Evolutionary conservation across 2,329 filamentous ascomycete genomes (phyloP), one percentile per base, ranked within the genome.

Genomic region (Phialophora chinensis): DNA sequence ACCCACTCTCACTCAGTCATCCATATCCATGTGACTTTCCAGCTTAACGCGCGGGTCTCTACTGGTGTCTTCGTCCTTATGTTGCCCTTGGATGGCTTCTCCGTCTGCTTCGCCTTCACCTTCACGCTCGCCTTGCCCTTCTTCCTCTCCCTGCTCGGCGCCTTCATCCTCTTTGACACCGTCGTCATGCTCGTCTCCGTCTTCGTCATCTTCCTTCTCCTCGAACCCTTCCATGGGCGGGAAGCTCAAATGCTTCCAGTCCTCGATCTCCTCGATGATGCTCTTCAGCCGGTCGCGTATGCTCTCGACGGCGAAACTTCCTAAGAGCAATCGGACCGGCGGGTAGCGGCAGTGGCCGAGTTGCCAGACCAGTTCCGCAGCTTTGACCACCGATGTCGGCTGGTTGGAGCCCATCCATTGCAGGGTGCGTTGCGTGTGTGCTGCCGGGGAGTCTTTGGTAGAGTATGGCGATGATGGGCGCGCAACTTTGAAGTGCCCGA

Each of bases 341-440:
- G 95, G 95, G 76, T 93, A 97, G n/a, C 88, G 90, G 80, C 94
- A 98, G 81, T 98, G 95, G 0, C 90, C 95, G 52, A 98, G 81
- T 81, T 97, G 89, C 95, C 95, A 98, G 6, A 97, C 90, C 64
- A 98, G 81, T 81, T 98, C 93, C 2, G 93, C 93, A 67, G 93
- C 94, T 79, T 96, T 97, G 62, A 97, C 90, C 0, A 92, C 92
- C 77, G 92, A 96, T 12, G 93, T 95, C 4, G 94, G 94, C 78
- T 98, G 94, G 68, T 92, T 87, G 75, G 97, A 92, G 17, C 91
- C 92, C 23, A 98, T 83, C 95, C 95, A 98, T 78, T 96, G 92
- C 12, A 98, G 88, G 85, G 98, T 95, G 31, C 94, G 85, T 74
- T 91, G 90, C 1, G 93, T 92, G 79, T 99, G 95, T 2, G 93